Conservation (phyloP, 2,329 filamentous ascomycete species). For the Grosmannia huntii region DNA sequence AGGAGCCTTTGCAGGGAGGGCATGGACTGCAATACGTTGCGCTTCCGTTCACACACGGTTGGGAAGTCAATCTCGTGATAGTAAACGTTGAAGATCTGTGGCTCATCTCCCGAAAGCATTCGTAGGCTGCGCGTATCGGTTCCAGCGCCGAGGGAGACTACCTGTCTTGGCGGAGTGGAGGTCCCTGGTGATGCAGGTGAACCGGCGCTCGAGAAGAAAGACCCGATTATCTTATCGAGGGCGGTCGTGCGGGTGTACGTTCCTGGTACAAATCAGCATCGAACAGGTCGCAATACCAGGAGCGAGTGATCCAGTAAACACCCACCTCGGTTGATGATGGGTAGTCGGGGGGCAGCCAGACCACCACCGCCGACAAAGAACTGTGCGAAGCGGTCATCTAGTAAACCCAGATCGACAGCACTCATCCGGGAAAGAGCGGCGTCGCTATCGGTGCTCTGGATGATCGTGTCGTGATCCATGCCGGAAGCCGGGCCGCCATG, state of each 20-base stretch:
- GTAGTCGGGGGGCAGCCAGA: slow-evolving; percentile 52
- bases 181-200: background rate
- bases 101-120: slow-evolving; percentile 36
- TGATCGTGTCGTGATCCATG: slow-evolving; percentile 51
- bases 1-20: slow-evolving; percentile 28
- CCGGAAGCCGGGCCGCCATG: slow-evolving; percentile 22
- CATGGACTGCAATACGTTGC: slow-evolving; percentile 36
- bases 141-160: slow-evolving; percentile 84
- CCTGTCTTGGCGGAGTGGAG: slow-evolving; percentile 44
- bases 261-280: slow-evolving; percentile 38
- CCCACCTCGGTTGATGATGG: slow-evolving; percentile 87
- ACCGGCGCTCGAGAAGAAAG: slow-evolving; percentile 44
- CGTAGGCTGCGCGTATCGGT: slow-evolving; percentile 85
- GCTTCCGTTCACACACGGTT: slow-evolving; percentile 56
- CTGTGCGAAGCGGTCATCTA: slow-evolving; percentile 67
- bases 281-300: too few relatives aligned
- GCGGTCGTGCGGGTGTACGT: slow-evolving; percentile 86
- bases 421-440: slow-evolving; percentile 81
- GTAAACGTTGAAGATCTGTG: slow-evolving; percentile 31
- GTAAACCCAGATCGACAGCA: slow-evolving; percentile 73
- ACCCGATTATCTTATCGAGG: slow-evolving; percentile 63
- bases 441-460: slow-evolving; percentile 86
- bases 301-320: background rate
- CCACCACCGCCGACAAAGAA: slow-evolving; percentile 45
- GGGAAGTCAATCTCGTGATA: slow-evolving; percentile 95